Evolutionary conservation across 176 grass and related monocot genomes (phyloP).

Genomic region (Cymbopogon citratus): DNA sequence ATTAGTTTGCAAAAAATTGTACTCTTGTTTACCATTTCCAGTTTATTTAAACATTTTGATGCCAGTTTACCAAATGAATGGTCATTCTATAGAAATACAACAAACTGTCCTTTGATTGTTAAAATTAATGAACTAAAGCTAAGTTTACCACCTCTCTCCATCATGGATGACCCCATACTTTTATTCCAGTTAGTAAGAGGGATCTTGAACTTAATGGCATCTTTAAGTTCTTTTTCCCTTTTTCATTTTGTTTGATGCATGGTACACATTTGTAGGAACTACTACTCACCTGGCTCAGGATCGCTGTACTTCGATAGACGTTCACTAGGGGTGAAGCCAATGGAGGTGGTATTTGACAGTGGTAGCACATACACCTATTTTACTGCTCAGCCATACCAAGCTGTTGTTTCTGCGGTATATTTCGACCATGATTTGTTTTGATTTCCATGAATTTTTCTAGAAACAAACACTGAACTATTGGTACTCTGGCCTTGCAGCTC

Average conservation of each 20-base stretch:
- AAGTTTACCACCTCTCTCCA: neutral
- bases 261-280: constrained; percentile 45
- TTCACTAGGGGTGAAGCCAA: constrained; percentile 52
- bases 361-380: constrained; percentile 96
- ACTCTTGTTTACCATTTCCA: neutral
- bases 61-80: neutral
- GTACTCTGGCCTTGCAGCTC: constrained; percentile 45
- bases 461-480: constrained; percentile 17
- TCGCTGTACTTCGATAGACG: constrained; percentile 51
- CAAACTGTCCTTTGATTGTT: neutral
- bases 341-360: constrained; percentile 83
- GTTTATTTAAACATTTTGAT: neutral
- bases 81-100: neutral
- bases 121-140: neutral
- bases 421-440: neutral
- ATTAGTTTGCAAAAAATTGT: neutral
- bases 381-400: constrained; percentile 58
- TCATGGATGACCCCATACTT: too few relatives aligned
- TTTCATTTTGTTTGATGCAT: neutral
- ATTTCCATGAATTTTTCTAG: neutral
- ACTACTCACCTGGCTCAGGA: constrained; percentile 87
- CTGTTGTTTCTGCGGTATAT: constrained; percentile 72
- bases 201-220: too few relatives aligned
- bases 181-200: too few relatives aligned
- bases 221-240: neutral